Conservation (phyloP, 2,329 filamentous ascomycete genomes). For the Fragosphaeria purpurea region DNA sequence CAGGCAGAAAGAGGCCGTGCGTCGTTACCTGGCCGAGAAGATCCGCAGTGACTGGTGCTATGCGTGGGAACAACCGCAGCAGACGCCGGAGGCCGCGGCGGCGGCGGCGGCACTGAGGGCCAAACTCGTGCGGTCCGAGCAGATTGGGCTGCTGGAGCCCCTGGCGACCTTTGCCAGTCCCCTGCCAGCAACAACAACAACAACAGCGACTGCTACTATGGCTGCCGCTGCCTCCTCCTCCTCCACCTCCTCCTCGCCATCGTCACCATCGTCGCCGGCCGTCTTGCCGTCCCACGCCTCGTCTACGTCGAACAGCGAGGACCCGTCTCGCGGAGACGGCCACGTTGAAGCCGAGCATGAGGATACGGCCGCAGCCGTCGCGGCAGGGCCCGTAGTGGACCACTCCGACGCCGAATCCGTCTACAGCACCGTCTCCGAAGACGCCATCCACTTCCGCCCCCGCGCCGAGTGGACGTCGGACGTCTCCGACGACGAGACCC, state of each 20-base stretch:
- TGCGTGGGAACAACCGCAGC: conserved; percentile 35
- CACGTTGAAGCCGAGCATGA: conserved; percentile 28
- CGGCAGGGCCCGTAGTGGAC: too few species aligned
- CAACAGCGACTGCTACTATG: too few species aligned
- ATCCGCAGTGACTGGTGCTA: conserved; percentile 53
- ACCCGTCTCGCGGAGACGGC: not conserved
- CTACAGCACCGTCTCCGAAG: conserved; percentile 49
- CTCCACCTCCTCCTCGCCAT: too few species aligned
- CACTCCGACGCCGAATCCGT: conserved; percentile 38
- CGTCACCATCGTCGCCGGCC: not conserved
- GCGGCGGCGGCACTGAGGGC: not conserved
- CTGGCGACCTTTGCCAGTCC: conserved; percentile 7
- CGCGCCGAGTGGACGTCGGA: conserved; percentile 50
- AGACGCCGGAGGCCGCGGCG: not conserved
- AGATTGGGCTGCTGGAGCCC: conserved; percentile 6
- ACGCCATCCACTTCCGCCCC: conserved; percentile 38
- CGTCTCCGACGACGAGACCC: conserved; percentile 38
- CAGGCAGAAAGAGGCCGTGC: conserved; percentile 54
- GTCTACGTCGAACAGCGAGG: conserved; percentile 4
- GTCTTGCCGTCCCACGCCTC: conserved; percentile 1
- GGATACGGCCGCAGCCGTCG: too few species aligned
- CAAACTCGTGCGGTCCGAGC: conserved; percentile 1
- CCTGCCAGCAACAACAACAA: too few species aligned
- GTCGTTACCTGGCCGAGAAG: conserved; percentile 41
- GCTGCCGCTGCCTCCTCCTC: too few species aligned